Evolutionary conservation across 2,329 filamentous ascomycete genomes (phyloP).

Genomic region (Phaeosphaeriaceae sp.): DNA sequence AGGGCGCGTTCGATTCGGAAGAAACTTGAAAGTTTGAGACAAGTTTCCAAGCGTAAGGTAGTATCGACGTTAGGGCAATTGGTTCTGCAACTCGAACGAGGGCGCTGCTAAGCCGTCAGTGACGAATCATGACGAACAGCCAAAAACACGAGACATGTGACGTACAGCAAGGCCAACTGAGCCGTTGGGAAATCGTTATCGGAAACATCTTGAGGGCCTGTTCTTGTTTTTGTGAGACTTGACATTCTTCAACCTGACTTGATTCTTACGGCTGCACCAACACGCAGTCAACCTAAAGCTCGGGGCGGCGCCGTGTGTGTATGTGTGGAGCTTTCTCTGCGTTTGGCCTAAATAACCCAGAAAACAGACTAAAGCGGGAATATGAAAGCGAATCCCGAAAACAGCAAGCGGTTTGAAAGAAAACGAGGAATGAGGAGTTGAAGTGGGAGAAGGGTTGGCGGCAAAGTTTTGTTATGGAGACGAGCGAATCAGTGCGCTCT

Average conservation of each 20-base stretch:
- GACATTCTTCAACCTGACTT: conserved; percentile 60
- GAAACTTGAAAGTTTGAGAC: conserved; percentile 46
- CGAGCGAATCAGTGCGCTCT: conserved; percentile 9
- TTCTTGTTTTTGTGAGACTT: conserved; percentile 65
- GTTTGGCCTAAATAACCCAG: conserved; percentile 13
- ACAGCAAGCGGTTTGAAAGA: conserved; percentile 4
- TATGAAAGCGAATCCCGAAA: conserved; percentile 1
- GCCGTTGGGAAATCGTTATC: conserved; percentile 76
- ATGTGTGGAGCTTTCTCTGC: conserved; percentile 20
- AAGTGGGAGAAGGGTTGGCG: conserved; percentile 9
- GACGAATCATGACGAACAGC: background rate
- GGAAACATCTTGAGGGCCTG: conserved; percentile 66
- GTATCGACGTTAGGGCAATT: conserved; percentile 91
- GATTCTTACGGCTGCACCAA: conserved; percentile 58
- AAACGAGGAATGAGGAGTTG: conserved; percentile 10
- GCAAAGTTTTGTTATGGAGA: conserved; percentile 5
- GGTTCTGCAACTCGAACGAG: conserved; percentile 92
- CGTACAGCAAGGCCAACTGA: conserved; percentile 85
- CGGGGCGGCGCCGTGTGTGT: conserved; percentile 13
- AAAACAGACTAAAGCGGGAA: conserved; percentile 1
- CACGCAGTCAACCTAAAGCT: conserved; percentile 23
- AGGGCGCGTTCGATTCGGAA: conserved; percentile 64
- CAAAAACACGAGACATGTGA: conserved; percentile 12
- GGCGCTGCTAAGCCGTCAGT: conserved; percentile 58
- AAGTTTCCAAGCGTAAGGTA: conserved; percentile 69